A percentile compares a stretch with the other conserved stretches of the same genome.
These are phyloP conservation scores for Pythium plurisporium DNA, from an alignment of 352 stramenopile genomes.

Conservation along the genomic window DNA sequence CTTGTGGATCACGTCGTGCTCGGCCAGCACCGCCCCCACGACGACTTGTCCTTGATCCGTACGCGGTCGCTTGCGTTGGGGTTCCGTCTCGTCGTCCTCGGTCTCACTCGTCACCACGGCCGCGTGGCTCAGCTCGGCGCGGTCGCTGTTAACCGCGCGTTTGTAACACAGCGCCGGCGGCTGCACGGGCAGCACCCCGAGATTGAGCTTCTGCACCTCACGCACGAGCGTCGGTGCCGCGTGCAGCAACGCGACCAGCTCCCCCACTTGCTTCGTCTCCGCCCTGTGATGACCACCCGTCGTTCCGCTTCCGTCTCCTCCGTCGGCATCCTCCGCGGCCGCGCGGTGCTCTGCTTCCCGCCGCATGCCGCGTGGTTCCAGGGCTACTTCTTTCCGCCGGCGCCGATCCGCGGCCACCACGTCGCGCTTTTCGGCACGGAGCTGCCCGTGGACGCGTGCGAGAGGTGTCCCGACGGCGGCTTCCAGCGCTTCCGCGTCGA, in stretches of 20 bases:
- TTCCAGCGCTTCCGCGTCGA: conserved; percentile 62
- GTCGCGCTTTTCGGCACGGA: conserved; percentile 57
- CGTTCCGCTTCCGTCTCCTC: not conserved
- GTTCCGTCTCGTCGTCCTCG: not conserved
- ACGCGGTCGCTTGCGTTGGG: not conserved
- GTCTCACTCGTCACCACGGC: conserved; percentile 5
- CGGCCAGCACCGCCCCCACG: conserved; percentile 16
- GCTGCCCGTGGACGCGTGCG: conserved; percentile 54
- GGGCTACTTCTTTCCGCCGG: conserved; percentile 47
- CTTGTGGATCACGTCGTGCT: conserved; percentile 21
- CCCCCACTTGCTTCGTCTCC: not conserved
- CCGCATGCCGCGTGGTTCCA: conserved; percentile 56
- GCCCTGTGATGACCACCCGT: not conserved
- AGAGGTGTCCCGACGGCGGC: conserved; percentile 51
- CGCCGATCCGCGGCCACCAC: conserved; percentile 17
- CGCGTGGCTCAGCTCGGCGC: conserved; percentile 41
- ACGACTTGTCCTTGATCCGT: not conserved
- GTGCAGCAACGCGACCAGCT: conserved; percentile 43
- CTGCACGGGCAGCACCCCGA: conserved; percentile 62
- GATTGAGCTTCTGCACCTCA: conserved; percentile 60
- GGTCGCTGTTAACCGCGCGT: conserved; percentile 43
- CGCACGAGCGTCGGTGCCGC: conserved; percentile 34
- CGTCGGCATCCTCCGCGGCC: conserved; percentile 10
- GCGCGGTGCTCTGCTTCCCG: conserved; percentile 59
- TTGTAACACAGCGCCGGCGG: conserved; percentile 59